These are phyloP conservation scores for Yamadazyma membranifaciens DNA, from an alignment of 1,139 yeast genomes.

Conservation along the genomic window DNA sequence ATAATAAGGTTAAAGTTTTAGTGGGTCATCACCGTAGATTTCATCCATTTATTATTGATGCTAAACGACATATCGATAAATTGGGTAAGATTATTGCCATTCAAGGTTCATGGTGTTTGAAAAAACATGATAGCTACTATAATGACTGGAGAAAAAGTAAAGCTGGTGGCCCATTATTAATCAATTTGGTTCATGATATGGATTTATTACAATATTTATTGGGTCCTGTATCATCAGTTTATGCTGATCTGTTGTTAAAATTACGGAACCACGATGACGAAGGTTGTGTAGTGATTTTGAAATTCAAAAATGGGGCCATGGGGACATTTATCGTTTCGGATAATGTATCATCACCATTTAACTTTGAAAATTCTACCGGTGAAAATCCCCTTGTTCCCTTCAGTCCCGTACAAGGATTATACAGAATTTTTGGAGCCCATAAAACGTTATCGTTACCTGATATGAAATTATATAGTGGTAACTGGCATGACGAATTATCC, in stretches of 20 bases:
- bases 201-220: constrained; percentile 41
- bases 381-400: constrained; percentile 43
- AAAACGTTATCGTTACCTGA: constrained; percentile 46
- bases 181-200: constrained; percentile 43
- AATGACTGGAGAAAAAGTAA: constrained; percentile 37
- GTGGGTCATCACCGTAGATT: constrained; percentile 47
- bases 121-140: constrained; percentile 36
- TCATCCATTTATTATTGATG: constrained; percentile 39
- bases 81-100: constrained; percentile 36
- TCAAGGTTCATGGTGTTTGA: constrained; percentile 43
- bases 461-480: constrained; percentile 27
- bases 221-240: constrained; percentile 39
- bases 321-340: constrained; percentile 45
- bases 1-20: constrained; percentile 26
- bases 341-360: constrained; percentile 41
- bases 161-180: constrained; percentile 42
- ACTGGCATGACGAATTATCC: constrained; percentile 22
- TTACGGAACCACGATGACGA: constrained; percentile 37
- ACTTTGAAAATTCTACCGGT: constrained; percentile 43
- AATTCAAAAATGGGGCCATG: constrained; percentile 37
- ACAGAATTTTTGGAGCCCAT: constrained; percentile 39
- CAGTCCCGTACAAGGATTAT: constrained; percentile 34
- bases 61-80: constrained; percentile 28
- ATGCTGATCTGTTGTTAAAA: constrained; percentile 35
- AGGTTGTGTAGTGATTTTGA: constrained; percentile 41